These are phyloP conservation scores for Apiotrichum gamsii DNA, from an alignment of 1,284 basidiomycete genomes.

Conservation along the genomic window DNA sequence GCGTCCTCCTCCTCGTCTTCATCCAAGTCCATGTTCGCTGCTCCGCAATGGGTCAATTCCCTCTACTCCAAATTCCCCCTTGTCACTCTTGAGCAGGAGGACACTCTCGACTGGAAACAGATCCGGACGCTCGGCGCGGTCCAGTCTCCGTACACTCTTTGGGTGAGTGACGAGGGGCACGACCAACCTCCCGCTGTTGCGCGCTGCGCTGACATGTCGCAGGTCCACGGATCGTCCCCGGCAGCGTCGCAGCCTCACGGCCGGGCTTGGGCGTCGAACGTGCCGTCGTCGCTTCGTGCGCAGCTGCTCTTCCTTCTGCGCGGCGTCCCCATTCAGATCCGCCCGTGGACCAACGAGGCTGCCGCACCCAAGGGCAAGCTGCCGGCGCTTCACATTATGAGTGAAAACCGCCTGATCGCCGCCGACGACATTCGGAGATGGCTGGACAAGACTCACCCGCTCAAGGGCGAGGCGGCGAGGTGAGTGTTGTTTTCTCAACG, in stretches of 20 bases:
- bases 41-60: slow-evolving; percentile 31
- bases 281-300: slow-evolving; percentile 31
- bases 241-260: slow-evolving; percentile 13
- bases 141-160: slow-evolving; percentile 14
- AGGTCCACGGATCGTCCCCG: neutral
- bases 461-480: slow-evolving; percentile 26
- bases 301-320: slow-evolving; percentile 42
- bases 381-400: slow-evolving; percentile 28
- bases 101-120: slow-evolving; percentile 27
- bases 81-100: slow-evolving; percentile 39
- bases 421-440: slow-evolving; percentile 33
- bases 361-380: slow-evolving; percentile 33
- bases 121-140: neutral
- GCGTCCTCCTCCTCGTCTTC: no score
- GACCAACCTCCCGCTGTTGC: no score
- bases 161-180: no score
- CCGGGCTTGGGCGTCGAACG: slow-evolving; percentile 31
- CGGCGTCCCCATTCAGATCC: slow-evolving; percentile 24
- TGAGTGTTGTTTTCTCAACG: slow-evolving; percentile 15
- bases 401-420: slow-evolving; percentile 26
- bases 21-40: slow-evolving; percentile 25
- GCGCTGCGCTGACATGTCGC: no score
- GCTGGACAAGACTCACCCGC: slow-evolving; percentile 32
- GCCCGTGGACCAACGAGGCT: slow-evolving; percentile 30
- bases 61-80: slow-evolving; percentile 44